Evolutionary conservation across 2,329 filamentous ascomycete genomes (phyloP).

Genomic region (Myriosclerotinia duriaeana): DNA sequence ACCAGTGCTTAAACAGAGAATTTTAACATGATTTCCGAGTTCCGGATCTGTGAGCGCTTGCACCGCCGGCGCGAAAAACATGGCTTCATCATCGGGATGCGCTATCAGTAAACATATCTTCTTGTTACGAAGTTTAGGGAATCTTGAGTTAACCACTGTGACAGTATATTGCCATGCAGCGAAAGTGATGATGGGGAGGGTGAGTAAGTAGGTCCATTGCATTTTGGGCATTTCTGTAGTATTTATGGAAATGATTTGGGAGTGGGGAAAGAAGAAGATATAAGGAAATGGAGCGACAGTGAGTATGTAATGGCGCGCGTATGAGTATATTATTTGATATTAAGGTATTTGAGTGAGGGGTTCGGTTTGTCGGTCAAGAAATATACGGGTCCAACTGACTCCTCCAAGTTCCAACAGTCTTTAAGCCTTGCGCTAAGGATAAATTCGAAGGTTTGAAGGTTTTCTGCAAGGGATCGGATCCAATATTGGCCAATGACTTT

Average conservation of each 20-base stretch:
- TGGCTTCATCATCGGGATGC: constrained; percentile 97
- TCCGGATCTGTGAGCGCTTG: constrained; percentile 78
- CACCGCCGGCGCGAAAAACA: constrained; percentile 95
- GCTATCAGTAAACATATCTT: constrained; percentile 90
- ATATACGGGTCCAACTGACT: constrained; percentile 1
- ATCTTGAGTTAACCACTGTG: constrained; percentile 45
- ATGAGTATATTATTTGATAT: background rate
- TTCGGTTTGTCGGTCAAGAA: constrained; percentile 16
- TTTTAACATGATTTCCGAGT: constrained; percentile 87
- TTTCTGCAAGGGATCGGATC: constrained; percentile 8
- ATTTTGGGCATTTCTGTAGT: constrained; percentile 28
- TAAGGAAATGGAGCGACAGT: constrained; percentile 10
- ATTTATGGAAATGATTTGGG: background rate
- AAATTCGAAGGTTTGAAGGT: background rate
- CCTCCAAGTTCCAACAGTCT: too few species aligned
- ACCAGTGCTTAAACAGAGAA: constrained; percentile 88
- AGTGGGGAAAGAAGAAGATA: background rate
- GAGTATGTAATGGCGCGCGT: background rate
- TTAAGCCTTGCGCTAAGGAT: constrained; percentile 7
- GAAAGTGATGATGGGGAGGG: constrained; percentile 45
- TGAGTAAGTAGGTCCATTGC: constrained; percentile 36
- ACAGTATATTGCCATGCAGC: constrained; percentile 42
- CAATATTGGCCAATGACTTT: background rate
- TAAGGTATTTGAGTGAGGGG: constrained; percentile 13
- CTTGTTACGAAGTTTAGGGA: constrained; percentile 74